Conservation (phyloP, 176 grass and related monocot species). For the Echinochloa phyllopogon region DNA sequence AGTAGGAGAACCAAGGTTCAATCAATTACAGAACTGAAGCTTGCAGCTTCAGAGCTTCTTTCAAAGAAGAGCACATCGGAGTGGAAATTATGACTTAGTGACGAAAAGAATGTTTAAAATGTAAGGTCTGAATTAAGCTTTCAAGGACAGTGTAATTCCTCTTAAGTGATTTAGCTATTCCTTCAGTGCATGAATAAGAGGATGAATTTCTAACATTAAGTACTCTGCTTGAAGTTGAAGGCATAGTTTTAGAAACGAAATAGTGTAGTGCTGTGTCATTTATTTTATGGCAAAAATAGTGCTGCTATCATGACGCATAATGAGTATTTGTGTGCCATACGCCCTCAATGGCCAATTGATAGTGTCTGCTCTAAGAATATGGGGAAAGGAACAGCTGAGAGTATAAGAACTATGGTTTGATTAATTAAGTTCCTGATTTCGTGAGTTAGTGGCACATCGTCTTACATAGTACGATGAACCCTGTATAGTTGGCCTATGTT, state of each 20-base stretch:
- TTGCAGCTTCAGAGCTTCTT: conserved; percentile 1
- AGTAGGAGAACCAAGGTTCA: conserved; percentile 3
- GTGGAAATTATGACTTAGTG: neutral
- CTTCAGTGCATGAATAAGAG: conserved; percentile 6
- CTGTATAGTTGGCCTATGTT: neutral
- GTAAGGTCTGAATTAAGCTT: neutral
- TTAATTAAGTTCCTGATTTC: neutral
- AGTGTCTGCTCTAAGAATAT: neutral
- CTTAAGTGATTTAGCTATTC: conserved; percentile 1
- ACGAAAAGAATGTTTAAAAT: neutral
- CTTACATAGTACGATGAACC: neutral
- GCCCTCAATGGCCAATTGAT: neutral
- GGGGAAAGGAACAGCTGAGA: neutral
- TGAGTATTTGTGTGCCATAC: neutral
- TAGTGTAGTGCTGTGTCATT: neutral
- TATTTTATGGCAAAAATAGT: neutral
- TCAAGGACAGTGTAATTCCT: neutral
- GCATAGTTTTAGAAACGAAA: neutral
- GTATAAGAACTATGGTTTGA: neutral
- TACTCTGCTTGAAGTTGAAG: neutral
- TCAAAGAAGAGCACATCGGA: neutral
- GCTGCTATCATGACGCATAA: neutral
- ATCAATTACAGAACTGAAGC: neutral
- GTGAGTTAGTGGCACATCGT: neutral
- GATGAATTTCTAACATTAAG: neutral